These are phyloP conservation scores for Phytophthora sansomeana DNA, from an alignment of 352 stramenopile genomes.

Conservation along the genomic window DNA sequence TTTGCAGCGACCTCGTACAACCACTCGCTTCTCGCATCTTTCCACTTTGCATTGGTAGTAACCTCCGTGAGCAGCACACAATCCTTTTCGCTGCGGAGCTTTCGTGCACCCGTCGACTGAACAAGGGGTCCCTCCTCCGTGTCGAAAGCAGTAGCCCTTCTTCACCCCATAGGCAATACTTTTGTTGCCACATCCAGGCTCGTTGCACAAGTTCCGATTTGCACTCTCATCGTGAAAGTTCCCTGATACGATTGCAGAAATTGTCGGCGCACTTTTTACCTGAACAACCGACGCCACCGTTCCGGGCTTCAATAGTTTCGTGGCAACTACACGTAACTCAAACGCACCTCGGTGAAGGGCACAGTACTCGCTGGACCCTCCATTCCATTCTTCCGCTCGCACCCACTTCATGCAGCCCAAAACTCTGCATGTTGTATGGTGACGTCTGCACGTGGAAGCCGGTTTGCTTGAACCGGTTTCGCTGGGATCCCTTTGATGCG, in stretches of 20 bases:
- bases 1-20: no score
- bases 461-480: background rate
- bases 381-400: background rate
- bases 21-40: constrained; percentile 5
- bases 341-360: background rate
- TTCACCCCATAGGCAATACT: background rate
- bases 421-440: constrained; percentile 4
- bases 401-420: constrained; percentile 15
- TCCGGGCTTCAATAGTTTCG: background rate
- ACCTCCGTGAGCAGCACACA: constrained; percentile 10
- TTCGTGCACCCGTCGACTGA: constrained; percentile 6
- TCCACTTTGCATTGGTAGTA: constrained; percentile 12
- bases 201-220: background rate
- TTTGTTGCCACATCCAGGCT: background rate
- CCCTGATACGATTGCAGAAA: no score
- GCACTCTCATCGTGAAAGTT: background rate
- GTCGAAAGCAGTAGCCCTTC: constrained; percentile 11
- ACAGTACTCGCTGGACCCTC: constrained; percentile 6
- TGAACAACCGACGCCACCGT: background rate
- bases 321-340: background rate
- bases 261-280: background rate
- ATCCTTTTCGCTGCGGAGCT: background rate
- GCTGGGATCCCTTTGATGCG: no score
- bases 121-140: constrained; percentile 5
- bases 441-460: background rate